phyloP scores from a whole-genome alignment of 2,329 filamentous ascomycete species.

The Colletotrichum tropicicola region DNA sequence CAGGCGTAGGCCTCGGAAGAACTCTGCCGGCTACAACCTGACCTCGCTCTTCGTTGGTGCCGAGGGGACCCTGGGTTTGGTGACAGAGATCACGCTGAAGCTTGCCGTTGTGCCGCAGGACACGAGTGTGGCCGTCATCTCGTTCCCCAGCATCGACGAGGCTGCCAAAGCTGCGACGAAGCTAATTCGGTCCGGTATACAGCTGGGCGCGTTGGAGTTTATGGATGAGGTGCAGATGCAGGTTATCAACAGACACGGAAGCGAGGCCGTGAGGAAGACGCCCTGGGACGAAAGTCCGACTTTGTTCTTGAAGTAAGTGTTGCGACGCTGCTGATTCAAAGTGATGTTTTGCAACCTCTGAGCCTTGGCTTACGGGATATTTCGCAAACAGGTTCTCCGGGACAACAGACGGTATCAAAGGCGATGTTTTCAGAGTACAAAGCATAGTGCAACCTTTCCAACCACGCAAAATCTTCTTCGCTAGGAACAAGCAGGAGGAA shows the following conservation, averaged over 20 bases:
- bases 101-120: constrained; percentile 70
- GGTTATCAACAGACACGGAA: constrained; percentile 71
- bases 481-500: constrained; percentile 70
- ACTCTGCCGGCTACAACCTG: constrained; percentile 76
- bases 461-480: constrained; percentile 74
- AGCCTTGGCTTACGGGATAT: neutral
- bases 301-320: constrained; percentile 71
- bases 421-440: constrained; percentile 65
- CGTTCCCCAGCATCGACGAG: constrained; percentile 65
- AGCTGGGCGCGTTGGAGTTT: constrained; percentile 72
- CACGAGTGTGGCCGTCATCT: constrained; percentile 71
- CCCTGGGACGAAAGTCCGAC: constrained; percentile 75
- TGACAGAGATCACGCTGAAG: constrained; percentile 77
- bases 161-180: constrained; percentile 71
- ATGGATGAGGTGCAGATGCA: constrained; percentile 74
- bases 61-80: constrained; percentile 76
- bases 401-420: constrained; percentile 67
- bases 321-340: too few relatives aligned
- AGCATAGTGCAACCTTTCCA: constrained; percentile 58
- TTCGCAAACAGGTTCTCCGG: constrained; percentile 62
- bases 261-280: constrained; percentile 58
- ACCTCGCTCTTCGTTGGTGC: constrained; percentile 75
- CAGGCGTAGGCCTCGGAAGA: constrained; percentile 71
- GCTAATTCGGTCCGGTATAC: constrained; percentile 72
- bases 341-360: too few relatives aligned